Evolutionary conservation across 768 basidiomycete genomes (phyloP), one percentile per base, ranked within the genome.

Genomic region (Gloeostereum incarnatum): DNA sequence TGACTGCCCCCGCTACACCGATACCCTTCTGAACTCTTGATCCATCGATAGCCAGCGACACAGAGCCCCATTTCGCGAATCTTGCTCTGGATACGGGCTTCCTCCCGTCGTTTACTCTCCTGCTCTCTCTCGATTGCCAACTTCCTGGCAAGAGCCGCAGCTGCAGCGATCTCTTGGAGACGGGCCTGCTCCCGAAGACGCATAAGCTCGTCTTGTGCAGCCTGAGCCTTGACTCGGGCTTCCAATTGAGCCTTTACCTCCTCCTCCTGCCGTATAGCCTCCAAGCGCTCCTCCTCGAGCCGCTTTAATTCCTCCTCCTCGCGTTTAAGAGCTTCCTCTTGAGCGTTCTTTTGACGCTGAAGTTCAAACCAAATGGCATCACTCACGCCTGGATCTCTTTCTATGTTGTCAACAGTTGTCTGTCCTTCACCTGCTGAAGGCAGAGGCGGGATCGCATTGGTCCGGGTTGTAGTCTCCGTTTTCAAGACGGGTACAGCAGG

Each of bases 351-450:
- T 45, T 63, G 66, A 3, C 27, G 46, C 43, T 75, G 66, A 1
- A 81, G 54, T 43, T 71, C 59, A 7, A 45, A 19, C 80, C 80
- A 81, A 8, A 65, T 50, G 1, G 48, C 50, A 49, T 81, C 73
- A 0, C 64, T 48, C 4, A 81, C 73, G 0, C 70, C 79, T 14
- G 61, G 32, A 50, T 80, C 79, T 38, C 45, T 6, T 20, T 34
- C 16, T 17, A 20, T 20, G 33, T n/a, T n/a, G n/a, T n/a, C n/a
- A n/a, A n/a, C n/a, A n/a, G n/a, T n/a, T n/a, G n/a, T n/a, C n/a
- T n/a, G n/a, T n/a, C n/a, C n/a, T n/a, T n/a, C n/a, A n/a, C n/a
- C n/a, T n/a, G n/a, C n/a, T n/a, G n/a, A n/a, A n/a, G n/a, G n/a
- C n/a, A n/a, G n/a, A n/a, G n/a, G n/a, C n/a, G n/a, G n/a, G n/a